These are phyloP conservation scores for Persicaria tinctoria DNA, from an alignment of 148 eudicot genomes.

Conservation along the genomic window DNA sequence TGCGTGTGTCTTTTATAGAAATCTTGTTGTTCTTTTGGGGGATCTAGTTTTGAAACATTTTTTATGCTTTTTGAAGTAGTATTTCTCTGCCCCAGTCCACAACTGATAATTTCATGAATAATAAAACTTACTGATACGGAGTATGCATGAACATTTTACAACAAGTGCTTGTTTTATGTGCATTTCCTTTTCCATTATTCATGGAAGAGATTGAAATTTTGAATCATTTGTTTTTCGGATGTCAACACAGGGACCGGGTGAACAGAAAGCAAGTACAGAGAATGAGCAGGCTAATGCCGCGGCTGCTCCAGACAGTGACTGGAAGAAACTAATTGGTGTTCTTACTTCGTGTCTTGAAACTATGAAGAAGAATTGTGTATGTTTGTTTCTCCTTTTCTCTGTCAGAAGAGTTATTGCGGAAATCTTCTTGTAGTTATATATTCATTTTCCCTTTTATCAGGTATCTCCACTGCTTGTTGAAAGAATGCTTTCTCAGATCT, in stretches of 20 bases:
- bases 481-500: constrained; percentile 49
- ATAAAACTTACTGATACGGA: no score
- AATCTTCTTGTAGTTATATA: constrained; percentile 9
- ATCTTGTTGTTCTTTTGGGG: no score
- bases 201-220: background rate
- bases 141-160: no score
- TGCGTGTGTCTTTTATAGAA: no score
- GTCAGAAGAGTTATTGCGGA: background rate
- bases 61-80: no score
- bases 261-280: constrained; percentile 14
- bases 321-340: constrained; percentile 50
- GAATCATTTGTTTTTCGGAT: background rate
- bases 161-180: no score
- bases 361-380: constrained; percentile 66
- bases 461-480: constrained; percentile 64
- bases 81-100: no score
- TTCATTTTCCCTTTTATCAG: constrained; percentile 30
- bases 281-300: constrained; percentile 17
- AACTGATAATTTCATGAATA: no score
- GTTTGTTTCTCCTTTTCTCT: constrained; percentile 16
- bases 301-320: constrained; percentile 36
- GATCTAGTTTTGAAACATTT: no score
- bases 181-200: no score
- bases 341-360: constrained; percentile 42
- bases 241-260: constrained; percentile 37